These are phyloP conservation scores for Austroboletus rostrupii DNA, from an alignment of 1,284 basidiomycete genomes.

Conservation along the genomic window DNA sequence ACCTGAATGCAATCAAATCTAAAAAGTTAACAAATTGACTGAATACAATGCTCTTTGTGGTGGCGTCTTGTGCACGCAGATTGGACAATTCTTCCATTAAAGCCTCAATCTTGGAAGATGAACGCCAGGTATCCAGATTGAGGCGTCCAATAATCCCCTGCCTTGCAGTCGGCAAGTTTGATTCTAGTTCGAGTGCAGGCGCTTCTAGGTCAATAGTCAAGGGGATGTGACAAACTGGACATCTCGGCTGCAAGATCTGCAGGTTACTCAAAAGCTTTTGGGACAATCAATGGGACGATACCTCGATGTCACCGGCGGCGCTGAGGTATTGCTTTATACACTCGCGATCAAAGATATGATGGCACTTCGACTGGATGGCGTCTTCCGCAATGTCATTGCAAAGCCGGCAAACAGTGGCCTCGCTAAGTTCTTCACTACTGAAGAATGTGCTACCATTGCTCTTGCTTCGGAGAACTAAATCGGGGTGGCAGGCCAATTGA, in stretches of 20 bases:
- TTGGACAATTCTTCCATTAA: constrained; percentile 91
- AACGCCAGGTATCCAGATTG: constrained; percentile 87
- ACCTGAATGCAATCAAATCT: constrained; percentile 87
- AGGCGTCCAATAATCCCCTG: constrained; percentile 94
- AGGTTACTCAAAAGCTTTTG: constrained; percentile 1
- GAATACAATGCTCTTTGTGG: constrained; percentile 96
- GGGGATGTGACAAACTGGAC: constrained; percentile 92
- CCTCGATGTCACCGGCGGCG: constrained; percentile 67
- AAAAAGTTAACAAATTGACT: constrained; percentile 91
- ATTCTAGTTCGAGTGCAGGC: constrained; percentile 82
- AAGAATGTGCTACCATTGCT: constrained; percentile 62
- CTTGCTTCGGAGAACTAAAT: constrained; percentile 90
- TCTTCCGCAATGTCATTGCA: constrained; percentile 98
- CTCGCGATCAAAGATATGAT: constrained; percentile 89
- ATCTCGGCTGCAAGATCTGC: constrained; percentile 60
- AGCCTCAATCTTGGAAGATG: constrained; percentile 96
- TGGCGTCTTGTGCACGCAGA: constrained; percentile 80
- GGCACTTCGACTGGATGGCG: constrained; percentile 89
- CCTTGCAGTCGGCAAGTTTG: constrained; percentile 54
- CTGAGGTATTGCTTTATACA: constrained; percentile 94
- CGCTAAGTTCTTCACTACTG: constrained; percentile 53
- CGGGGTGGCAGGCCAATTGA: constrained; percentile 95
- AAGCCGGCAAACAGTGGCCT: constrained; percentile 85
- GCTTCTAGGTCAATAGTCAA: constrained; percentile 95
- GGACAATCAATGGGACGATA: constrained; percentile 25